Evolutionary conservation across 1,284 basidiomycete genomes (phyloP).

Genomic region (Nidula niveotomentosa): DNA sequence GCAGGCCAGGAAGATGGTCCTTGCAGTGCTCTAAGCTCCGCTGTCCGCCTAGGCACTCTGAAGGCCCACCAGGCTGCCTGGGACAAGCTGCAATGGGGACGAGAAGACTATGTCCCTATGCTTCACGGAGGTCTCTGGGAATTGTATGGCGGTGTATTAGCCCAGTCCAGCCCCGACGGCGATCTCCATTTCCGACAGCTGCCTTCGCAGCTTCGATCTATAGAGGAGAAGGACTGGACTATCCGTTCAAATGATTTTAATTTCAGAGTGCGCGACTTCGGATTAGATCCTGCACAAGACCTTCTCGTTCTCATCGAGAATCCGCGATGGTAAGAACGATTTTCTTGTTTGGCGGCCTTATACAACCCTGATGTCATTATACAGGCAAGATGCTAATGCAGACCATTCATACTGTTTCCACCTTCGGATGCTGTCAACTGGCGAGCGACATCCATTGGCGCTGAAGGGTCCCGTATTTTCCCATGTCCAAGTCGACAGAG

Average conservation of each 20-base stretch:
- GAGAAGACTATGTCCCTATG: slow-evolving; percentile 36
- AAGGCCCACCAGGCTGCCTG: slow-evolving; percentile 45
- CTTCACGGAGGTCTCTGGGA: slow-evolving; percentile 46
- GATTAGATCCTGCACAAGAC: slow-evolving; percentile 63
- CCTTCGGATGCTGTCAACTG: slow-evolving; percentile 45
- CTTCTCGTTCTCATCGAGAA: slow-evolving; percentile 52
- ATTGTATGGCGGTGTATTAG: slow-evolving; percentile 60
- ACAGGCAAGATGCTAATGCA: slow-evolving; percentile 10
- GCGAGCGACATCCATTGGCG: slow-evolving; percentile 44
- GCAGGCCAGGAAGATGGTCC: slow-evolving; percentile 46
- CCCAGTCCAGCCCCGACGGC: slow-evolving; percentile 29
- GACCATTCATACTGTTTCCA: slow-evolving; percentile 32
- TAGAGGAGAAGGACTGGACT: slow-evolving; percentile 47
- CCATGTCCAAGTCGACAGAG: slow-evolving; percentile 21
- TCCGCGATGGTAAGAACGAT: slow-evolving; percentile 26
- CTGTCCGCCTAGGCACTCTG: slow-evolving; percentile 41
- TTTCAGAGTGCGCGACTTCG: slow-evolving; percentile 52
- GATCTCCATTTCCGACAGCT: slow-evolving; percentile 46
- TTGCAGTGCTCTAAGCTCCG: slow-evolving; percentile 19
- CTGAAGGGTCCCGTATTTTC: slow-evolving; percentile 29
- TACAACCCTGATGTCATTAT: slow-evolving; percentile 2
- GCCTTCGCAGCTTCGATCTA: slow-evolving; percentile 45
- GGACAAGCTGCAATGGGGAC: slow-evolving; percentile 40
- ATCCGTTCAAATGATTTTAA: slow-evolving; percentile 31
- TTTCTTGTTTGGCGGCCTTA: not conserved